A percentile compares a stretch with the other conserved stretches of the same genome.
Evolutionary conservation across 441 rosid genomes (phyloP).

Genomic region (Gossypium lobatum): DNA sequence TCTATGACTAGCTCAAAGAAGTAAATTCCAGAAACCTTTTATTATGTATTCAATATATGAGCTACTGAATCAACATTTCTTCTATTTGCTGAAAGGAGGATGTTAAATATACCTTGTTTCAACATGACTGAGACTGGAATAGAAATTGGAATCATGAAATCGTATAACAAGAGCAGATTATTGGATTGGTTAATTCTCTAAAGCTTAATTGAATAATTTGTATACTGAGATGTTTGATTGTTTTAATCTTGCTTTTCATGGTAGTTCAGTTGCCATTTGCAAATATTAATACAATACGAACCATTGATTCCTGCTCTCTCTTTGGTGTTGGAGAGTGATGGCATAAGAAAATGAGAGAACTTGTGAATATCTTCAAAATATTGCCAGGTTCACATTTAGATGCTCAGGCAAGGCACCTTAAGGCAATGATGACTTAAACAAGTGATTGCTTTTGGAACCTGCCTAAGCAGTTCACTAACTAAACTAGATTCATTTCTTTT

Average conservation of each 20-base stretch:
- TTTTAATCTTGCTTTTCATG: not conserved
- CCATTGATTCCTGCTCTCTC: not conserved
- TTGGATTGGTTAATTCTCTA: not conserved
- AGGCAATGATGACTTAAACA: not conserved
- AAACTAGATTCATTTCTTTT: not conserved
- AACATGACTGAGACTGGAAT: not conserved
- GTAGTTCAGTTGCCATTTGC: not conserved
- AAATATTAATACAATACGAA: not conserved
- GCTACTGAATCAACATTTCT: not conserved
- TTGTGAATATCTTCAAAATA: not conserved
- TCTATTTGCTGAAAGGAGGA: not conserved
- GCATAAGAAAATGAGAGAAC: not conserved
- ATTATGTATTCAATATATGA: not conserved
- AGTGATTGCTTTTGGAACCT: not conserved
- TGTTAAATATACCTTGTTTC: not conserved
- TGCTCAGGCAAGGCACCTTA: not conserved
- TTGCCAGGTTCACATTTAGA: not conserved
- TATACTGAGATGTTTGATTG: not conserved
- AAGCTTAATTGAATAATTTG: not conserved
- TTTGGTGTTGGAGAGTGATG: not conserved
- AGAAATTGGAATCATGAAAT: not conserved
- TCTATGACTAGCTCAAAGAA: not conserved
- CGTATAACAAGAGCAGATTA: not conserved
- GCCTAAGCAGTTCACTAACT: not conserved
- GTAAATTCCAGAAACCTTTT: not conserved